Percentiles rank a stretch among this genome's conserved stretches.
Conservation (phyloP, 2,329 filamentous ascomycete genomes). For the Leptographium wingfieldii region DNA sequence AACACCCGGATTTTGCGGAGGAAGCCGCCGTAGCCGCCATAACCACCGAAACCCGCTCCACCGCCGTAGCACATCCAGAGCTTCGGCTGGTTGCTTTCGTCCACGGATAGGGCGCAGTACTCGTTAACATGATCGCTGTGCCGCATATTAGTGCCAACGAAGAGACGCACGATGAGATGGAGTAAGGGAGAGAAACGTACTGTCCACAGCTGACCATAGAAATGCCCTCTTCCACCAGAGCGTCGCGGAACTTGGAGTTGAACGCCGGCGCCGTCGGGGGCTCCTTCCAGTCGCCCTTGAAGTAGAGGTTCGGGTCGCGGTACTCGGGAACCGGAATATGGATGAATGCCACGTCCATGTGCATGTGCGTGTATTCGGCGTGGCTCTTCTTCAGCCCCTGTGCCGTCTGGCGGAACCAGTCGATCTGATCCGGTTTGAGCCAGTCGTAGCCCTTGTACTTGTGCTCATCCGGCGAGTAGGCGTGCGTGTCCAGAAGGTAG, state of each 20-base stretch:
- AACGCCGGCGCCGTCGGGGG: conserved; percentile 75
- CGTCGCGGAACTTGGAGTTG: conserved; percentile 89
- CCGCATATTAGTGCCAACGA: background rate
- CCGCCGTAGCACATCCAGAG: conserved; percentile 99
- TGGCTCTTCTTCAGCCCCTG: conserved; percentile 63
- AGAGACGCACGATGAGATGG: background rate
- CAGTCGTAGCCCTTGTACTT: conserved; percentile 92
- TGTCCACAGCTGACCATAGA: conserved; percentile 85
- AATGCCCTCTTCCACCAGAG: conserved; percentile 73
- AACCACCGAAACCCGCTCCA: conserved; percentile 84
- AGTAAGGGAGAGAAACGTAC: conserved; percentile 34
- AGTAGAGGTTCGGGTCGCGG: conserved; percentile 42
- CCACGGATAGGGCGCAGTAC: conserved; percentile 66
- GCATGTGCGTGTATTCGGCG: conserved; percentile 74
- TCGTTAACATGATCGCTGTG: conserved; percentile 85
- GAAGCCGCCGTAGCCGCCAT: conserved; percentile 81
- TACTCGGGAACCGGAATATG: conserved; percentile 96
- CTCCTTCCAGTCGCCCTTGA: conserved; percentile 66
- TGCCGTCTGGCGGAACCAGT: conserved; percentile 81
- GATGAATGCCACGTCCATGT: conserved; percentile 94
- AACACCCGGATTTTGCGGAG: conserved; percentile 77
- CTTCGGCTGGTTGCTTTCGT: conserved; percentile 43
- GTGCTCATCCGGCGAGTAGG: conserved; percentile 80
- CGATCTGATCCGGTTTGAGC: conserved; percentile 87
- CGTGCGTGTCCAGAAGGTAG: conserved; percentile 90